Base-by-base conservation (phyloP, 495 filamentous ascomycete species). In the Xeromyces bisporus region DNA sequence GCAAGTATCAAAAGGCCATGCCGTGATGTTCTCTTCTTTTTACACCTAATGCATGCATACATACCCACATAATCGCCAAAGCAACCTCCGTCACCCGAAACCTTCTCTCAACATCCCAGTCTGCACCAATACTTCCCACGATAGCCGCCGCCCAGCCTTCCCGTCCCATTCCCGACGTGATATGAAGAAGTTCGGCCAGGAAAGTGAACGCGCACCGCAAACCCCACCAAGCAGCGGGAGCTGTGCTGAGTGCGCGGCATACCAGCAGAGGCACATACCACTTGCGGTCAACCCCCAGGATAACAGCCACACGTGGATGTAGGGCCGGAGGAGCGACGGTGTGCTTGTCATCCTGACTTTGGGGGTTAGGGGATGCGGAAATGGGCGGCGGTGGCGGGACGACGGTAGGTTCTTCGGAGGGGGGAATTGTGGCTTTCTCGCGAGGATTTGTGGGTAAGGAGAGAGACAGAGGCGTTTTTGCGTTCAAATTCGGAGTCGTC, bases 41-140 rank as follows among this genome's bases (percentile, higher is more conserved):
- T n/a, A n/a, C n/a, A n/a, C 25, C 6, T 27, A n/a, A 14, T 27
- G 16, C 20, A 28, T 26, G 11, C 29, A 15, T 28, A 64, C 75
- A 48, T 67, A 85, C 82, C 82, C 82, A 89, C 52, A 86, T 67
- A 39, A 76, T 73, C 29, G 80, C 81, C 52, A 89, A 61, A 41
- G 75, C 69, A 26, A 85, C 73, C 60, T 89, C 82, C 18, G 74
- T 81, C 26, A 83, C 65, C 41, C 68, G 61, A 43, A 82, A 67
- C 17, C 63, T 58, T 42, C 64, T 60, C 46, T 69, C 64, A 40
- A 61, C 59, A 45, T 60, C 57, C 62, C 61, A 69, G 27, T 60
- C 52, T 42, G 58, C 53, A 14, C 53, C 53, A n/a, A 56, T 51
- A 41, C 51, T 56, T 12, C 58, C 58, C 17, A 62, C 45, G 34